These are phyloP conservation scores for Skeletonema potamos DNA, from an alignment of 108 stramenopile genomes.

Conservation along the genomic window DNA sequence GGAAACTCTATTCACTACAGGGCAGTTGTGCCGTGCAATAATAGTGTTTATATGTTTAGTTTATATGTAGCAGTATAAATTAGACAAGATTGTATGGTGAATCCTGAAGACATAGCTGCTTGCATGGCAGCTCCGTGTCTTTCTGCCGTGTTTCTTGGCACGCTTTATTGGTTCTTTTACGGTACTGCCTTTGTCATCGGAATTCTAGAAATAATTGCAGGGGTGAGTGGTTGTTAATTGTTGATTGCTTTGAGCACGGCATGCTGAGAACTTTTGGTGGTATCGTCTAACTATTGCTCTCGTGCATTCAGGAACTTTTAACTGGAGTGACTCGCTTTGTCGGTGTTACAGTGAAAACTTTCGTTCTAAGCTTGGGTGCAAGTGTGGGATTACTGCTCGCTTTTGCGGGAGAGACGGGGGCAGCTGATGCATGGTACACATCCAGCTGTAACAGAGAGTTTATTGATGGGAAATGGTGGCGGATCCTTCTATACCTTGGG, in stretches of 20 bases:
- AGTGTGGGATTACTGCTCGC: constrained; percentile 37
- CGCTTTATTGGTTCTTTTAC: constrained; percentile 59
- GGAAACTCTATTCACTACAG: too few species aligned
- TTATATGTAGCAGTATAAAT: too few species aligned
- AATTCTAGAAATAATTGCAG: constrained; percentile 56
- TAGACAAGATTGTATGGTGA: not conserved
- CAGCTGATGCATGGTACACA: constrained; percentile 22
- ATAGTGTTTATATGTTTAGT: too few species aligned
- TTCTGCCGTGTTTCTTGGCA: constrained; percentile 46
- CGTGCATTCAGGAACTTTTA: constrained; percentile 32
- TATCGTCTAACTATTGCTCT: not conserved
- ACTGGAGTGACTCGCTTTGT: constrained; percentile 56
- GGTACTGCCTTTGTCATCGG: constrained; percentile 54
- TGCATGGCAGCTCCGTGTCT: constrained; percentile 20
- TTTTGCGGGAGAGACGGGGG: not conserved
- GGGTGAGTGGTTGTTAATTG: not conserved
- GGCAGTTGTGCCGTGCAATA: too few species aligned
- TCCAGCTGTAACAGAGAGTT: constrained; percentile 19
- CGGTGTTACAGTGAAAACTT: constrained; percentile 56
- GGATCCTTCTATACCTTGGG: constrained; percentile 43
- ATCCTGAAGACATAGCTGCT: not conserved
- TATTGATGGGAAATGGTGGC: constrained; percentile 47
- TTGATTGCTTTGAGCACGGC: not conserved
- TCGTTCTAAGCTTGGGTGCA: constrained; percentile 44
- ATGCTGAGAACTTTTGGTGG: not conserved